Percentiles rank a stretch among this genome's conserved stretches.
Evolutionary conservation across 2,329 filamentous ascomycete species (phyloP).

Genomic region (Fusarium agapanthi): DNA sequence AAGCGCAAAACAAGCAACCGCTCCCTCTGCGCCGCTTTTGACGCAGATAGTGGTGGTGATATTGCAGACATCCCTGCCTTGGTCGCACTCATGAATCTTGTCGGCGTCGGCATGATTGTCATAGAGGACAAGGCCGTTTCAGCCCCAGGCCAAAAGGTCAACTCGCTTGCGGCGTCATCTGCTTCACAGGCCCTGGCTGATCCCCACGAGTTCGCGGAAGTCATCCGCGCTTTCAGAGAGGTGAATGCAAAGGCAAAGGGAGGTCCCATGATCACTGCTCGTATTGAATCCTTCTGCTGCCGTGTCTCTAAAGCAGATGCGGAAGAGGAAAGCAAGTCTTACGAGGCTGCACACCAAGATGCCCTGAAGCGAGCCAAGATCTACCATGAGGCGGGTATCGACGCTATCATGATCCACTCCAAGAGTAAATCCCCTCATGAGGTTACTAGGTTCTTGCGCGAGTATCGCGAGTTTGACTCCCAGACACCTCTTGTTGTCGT

Average conservation of each 20-base stretch:
- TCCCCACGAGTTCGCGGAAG: conserved; percentile 3
- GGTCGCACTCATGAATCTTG: conserved; percentile 8
- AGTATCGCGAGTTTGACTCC: neutral
- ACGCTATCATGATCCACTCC: conserved; percentile 22
- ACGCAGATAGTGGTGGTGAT: conserved; percentile 13
- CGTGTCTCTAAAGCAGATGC: neutral
- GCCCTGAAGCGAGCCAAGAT: conserved; percentile 7
- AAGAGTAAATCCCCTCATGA: conserved; percentile 12
- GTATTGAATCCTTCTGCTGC: conserved; percentile 1
- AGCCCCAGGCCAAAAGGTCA: conserved; percentile 15
- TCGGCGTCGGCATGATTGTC: conserved; percentile 14
- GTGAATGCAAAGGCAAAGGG: neutral
- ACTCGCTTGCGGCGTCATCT: conserved; percentile 13
- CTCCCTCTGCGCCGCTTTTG: conserved; percentile 14
- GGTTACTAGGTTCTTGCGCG: conserved; percentile 6
- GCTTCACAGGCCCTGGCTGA: conserved; percentile 8
- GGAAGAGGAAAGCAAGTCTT: neutral
- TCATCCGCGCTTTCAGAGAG: neutral
- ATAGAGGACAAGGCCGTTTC: conserved; percentile 18
- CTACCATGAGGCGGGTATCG: conserved; percentile 8
- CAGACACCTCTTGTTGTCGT: conserved; percentile 1
- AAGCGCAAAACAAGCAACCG: conserved; percentile 9
- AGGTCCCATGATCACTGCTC: neutral
- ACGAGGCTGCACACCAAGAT: neutral
- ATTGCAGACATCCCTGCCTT: conserved; percentile 9